Percentiles rank a stretch among this genome's conserved stretches.
These are phyloP conservation scores for Penicillium macrosclerotiorum DNA, from an alignment of 495 filamentous ascomycete species.

Conservation along the genomic window DNA sequence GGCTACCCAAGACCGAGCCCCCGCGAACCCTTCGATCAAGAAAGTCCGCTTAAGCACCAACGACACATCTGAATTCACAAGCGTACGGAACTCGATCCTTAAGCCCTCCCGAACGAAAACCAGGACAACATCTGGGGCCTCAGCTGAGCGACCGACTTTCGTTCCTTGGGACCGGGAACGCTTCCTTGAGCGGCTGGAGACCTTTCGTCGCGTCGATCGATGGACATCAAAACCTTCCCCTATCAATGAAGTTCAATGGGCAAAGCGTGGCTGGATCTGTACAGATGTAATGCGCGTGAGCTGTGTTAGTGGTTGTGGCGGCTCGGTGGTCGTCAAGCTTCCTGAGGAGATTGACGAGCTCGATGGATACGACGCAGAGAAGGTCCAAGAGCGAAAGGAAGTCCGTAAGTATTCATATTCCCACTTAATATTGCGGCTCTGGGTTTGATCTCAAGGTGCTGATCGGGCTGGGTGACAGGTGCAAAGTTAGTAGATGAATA, in stretches of 20 bases:
- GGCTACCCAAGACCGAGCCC: conserved; percentile 28
- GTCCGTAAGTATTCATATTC: conserved; percentile 43
- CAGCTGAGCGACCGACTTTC: conserved; percentile 55
- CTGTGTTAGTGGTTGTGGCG: conserved; percentile 76
- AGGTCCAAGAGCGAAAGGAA: conserved; percentile 64
- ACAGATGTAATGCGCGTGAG: conserved; percentile 75
- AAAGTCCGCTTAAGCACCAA: conserved; percentile 35
- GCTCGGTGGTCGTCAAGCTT: conserved; percentile 77
- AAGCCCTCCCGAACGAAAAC: conserved; percentile 24
- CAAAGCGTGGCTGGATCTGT: conserved; percentile 90
- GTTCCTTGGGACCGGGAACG: conserved; percentile 79
- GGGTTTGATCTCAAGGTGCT: background rate
- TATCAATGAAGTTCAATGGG: conserved; percentile 92
- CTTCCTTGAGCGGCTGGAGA: conserved; percentile 78
- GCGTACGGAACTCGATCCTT: conserved; percentile 26
- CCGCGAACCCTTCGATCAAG: conserved; percentile 35
- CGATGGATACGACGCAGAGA: conserved; percentile 49
- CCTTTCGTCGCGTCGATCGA: conserved; percentile 83
- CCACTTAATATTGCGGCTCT: too few species aligned
- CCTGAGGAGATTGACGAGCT: conserved; percentile 57
- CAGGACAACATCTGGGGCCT: conserved; percentile 23
- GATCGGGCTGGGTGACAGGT: conserved; percentile 22
- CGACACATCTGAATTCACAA: conserved; percentile 20
- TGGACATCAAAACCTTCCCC: conserved; percentile 75
- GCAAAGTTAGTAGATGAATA: conserved; percentile 75